These are phyloP conservation scores for Saitozyma sp. DNA, from an alignment of 768 basidiomycete genomes.

Conservation along the genomic window DNA sequence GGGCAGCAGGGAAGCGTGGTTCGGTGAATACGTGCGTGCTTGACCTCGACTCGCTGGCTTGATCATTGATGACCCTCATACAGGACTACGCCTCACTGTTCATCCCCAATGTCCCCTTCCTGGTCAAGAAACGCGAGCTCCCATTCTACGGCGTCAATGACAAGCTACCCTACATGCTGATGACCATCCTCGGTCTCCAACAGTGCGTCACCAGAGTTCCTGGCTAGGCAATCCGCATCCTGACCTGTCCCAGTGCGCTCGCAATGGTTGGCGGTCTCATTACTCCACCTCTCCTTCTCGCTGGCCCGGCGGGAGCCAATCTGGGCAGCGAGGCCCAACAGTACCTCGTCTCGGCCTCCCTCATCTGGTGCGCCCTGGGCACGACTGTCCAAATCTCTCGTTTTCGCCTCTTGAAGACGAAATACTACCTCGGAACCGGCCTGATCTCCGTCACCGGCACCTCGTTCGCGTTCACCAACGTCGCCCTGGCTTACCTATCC, in stretches of 20 bases:
- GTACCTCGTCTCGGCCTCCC: conserved; percentile 31
- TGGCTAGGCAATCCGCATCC: too few relatives aligned
- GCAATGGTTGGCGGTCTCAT: conserved; percentile 32
- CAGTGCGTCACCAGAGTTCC: conserved; percentile 2
- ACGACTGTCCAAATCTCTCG: conserved; percentile 28
- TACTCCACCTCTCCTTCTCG: conserved; percentile 27
- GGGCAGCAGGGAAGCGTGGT: conserved; percentile 21
- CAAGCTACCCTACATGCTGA: conserved; percentile 22
- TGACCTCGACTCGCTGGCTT: not conserved
- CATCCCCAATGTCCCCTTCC: conserved; percentile 31
- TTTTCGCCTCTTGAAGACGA: conserved; percentile 18
- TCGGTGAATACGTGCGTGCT: conserved; percentile 29
- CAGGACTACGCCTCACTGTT: conserved; percentile 26
- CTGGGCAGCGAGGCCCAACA: conserved; percentile 23
- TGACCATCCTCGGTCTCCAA: conserved; percentile 31
- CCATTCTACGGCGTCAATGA: conserved; percentile 33
- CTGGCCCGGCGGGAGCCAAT: conserved; percentile 25
- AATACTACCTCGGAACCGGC: conserved; percentile 28
- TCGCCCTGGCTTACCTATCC: conserved; percentile 19
- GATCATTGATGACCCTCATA: not conserved
- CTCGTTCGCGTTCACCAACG: conserved; percentile 32
- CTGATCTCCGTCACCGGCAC: conserved; percentile 29
- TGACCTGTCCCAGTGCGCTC: conserved; percentile 7
- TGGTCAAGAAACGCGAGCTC: conserved; percentile 22
- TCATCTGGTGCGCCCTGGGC: conserved; percentile 29